phyloP scores from a whole-genome alignment of 164 flowering plant genomes.

The Dillenia suffruticosa region DNA sequence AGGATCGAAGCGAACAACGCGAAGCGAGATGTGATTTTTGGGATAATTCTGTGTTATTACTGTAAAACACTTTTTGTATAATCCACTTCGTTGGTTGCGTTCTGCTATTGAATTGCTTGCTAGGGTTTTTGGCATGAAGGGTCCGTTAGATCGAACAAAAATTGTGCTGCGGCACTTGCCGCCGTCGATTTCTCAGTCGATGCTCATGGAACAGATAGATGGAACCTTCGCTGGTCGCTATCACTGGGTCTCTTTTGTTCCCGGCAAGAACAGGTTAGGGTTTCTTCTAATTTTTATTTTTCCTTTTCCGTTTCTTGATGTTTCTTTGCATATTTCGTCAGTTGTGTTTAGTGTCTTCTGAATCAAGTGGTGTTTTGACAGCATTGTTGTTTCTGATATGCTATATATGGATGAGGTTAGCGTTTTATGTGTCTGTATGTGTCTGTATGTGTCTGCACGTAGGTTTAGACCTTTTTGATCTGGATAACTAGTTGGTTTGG shows the following conservation, averaged over 20 bases:
- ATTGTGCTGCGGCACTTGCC: slow-evolving; percentile 94
- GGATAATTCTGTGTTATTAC: background rate
- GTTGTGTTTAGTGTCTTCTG: background rate
- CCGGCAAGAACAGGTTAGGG: slow-evolving; percentile 70
- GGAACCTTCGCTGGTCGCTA: slow-evolving; percentile 58
- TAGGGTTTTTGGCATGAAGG: slow-evolving; percentile 42
- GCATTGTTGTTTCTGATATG: background rate
- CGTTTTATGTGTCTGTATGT: too few species aligned
- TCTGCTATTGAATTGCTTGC: too few species aligned
- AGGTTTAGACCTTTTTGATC: too few species aligned
- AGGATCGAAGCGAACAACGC: background rate
- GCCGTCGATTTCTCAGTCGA: slow-evolving; percentile 54
- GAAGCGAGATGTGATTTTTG: slow-evolving; percentile 17
- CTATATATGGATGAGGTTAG: too few species aligned
- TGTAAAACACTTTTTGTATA: background rate
- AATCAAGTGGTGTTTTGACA: background rate
- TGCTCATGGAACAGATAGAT: slow-evolving; percentile 67
- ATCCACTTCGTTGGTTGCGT: background rate
- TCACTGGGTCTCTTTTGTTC: slow-evolving; percentile 58
- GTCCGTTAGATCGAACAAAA: slow-evolving; percentile 65
- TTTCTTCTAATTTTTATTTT: slow-evolving; percentile 3
- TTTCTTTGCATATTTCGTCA: background rate
- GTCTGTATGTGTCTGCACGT: too few species aligned
- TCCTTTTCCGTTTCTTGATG: background rate
- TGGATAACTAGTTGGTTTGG: too few species aligned